A percentile compares a stretch with the other conserved stretches of the same genome.
These are phyloP conservation scores for Metschnikowia gelsemii DNA, from an alignment of 805 yeast genomes.

Conservation along the genomic window DNA sequence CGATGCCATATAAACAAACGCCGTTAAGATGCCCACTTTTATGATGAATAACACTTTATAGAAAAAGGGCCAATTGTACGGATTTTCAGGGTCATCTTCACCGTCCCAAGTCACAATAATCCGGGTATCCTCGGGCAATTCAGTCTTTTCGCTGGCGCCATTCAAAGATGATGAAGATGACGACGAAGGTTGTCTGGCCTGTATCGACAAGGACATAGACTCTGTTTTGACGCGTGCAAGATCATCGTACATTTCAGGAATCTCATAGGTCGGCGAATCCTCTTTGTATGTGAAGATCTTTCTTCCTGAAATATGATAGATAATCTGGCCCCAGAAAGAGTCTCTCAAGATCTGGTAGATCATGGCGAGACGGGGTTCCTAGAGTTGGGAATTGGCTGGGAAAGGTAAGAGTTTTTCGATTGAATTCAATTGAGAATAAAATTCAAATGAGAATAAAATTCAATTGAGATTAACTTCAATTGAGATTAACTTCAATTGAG, in stretches of 20 bases:
- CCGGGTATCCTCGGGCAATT: neutral
- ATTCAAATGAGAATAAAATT: too few relatives aligned
- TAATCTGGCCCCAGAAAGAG: constrained; percentile 29
- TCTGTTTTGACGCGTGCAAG: too few relatives aligned
- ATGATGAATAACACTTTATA: constrained; percentile 40
- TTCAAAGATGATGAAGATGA: too few relatives aligned
- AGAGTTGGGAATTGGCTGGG: too few relatives aligned
- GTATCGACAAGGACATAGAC: too few relatives aligned
- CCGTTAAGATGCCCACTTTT: constrained; percentile 47
- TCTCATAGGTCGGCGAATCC: constrained; percentile 28
- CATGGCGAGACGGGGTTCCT: too few relatives aligned
- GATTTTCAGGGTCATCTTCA: constrained; percentile 54
- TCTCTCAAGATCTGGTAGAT: constrained; percentile 27
- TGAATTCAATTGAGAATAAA: too few relatives aligned
- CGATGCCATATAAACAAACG: constrained; percentile 55
- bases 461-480: too few relatives aligned
- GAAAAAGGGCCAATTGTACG: constrained; percentile 52
- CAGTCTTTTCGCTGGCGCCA: neutral
- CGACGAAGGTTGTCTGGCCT: too few relatives aligned
- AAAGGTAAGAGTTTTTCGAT: too few relatives aligned
- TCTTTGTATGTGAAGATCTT: constrained; percentile 26
- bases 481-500: too few relatives aligned
- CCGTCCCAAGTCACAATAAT: constrained; percentile 35
- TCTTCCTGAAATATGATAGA: constrained; percentile 29
- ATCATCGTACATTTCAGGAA: constrained; percentile 38